A percentile compares a stretch with the other conserved stretches of the same genome.
These are phyloP conservation scores for Nakazawaea ernobii DNA, from an alignment of 805 yeast species.

Conservation along the genomic window DNA sequence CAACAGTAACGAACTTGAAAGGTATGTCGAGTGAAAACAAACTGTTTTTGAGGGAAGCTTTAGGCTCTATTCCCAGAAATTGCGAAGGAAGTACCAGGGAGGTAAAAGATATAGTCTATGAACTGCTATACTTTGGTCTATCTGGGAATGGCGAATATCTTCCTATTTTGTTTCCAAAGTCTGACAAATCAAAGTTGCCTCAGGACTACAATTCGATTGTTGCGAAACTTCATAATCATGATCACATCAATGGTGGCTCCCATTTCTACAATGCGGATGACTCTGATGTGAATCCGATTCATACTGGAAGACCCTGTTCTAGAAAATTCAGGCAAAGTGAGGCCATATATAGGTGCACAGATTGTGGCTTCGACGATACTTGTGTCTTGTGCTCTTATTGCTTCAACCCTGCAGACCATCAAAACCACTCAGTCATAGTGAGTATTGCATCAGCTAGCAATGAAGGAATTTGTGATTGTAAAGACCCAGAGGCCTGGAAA, in stretches of 20 bases:
- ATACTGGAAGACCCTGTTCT: conserved; percentile 65
- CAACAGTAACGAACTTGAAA: neutral
- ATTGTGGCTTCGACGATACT: conserved; percentile 73
- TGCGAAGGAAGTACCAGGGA: conserved; percentile 2
- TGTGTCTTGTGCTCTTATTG: conserved; percentile 75
- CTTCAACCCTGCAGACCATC: conserved; percentile 64
- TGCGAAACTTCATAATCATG: neutral
- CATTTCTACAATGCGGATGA: neutral
- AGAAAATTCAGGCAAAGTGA: conserved; percentile 55
- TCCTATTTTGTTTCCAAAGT: conserved; percentile 6
- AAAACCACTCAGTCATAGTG: conserved; percentile 55
- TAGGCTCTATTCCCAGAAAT: conserved; percentile 1
- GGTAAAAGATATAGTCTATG: conserved; percentile 3
- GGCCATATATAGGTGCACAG: conserved; percentile 65
- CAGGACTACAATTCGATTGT: neutral
- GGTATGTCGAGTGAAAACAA: neutral
- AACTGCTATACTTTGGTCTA: conserved; percentile 26
- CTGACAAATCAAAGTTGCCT: conserved; percentile 1
- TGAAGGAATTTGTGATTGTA: conserved; percentile 70
- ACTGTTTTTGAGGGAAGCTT: neutral
- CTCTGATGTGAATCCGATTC: conserved; percentile 25
- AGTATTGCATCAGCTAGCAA: conserved; percentile 40
- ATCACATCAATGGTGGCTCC: neutral
- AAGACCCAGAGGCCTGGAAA: conserved; percentile 63
- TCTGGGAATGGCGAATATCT: conserved; percentile 34